phyloP scores from a whole-genome alignment of 768 basidiomycete species.

The Amanita exitialis region DNA sequence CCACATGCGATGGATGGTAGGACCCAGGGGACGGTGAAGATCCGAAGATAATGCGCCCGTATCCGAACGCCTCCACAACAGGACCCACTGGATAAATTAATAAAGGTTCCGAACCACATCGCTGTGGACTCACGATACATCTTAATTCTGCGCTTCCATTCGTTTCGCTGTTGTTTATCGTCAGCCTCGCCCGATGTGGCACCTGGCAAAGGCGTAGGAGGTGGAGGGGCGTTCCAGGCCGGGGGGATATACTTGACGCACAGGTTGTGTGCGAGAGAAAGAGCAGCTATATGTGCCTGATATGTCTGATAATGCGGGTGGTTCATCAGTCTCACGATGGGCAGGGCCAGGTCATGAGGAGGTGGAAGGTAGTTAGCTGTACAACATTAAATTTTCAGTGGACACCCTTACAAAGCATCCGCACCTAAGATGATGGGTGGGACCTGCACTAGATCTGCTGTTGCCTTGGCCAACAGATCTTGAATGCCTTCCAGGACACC shows the following conservation, averaged over 20 bases:
- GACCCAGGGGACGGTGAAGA: conserved; percentile 55
- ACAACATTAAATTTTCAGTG: not conserved
- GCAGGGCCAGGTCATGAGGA: conserved; percentile 57
- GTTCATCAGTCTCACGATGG: conserved; percentile 72
- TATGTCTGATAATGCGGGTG: conserved; percentile 67
- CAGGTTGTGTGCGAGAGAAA: conserved; percentile 67
- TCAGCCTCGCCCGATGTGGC: conserved; percentile 25
- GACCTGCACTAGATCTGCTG: conserved; percentile 29
- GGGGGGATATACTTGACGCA: conserved; percentile 74
- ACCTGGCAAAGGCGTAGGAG: conserved; percentile 31
- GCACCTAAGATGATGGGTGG: conserved; percentile 62
- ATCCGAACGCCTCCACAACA: conserved; percentile 79
- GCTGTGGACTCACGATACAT: conserved; percentile 62
- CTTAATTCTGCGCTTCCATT: conserved; percentile 69
- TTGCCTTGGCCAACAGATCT: conserved; percentile 60
- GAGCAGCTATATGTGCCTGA: conserved; percentile 58
- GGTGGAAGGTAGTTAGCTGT: conserved; percentile 76
- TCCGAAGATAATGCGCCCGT: conserved; percentile 74
- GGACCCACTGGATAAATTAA: conserved; percentile 49
- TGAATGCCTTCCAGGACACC: conserved; percentile 54
- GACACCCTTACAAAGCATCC: conserved; percentile 13
- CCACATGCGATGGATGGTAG: conserved; percentile 36
- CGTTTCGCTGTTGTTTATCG: conserved; percentile 39
- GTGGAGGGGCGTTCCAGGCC: conserved; percentile 54
- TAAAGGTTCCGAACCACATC: conserved; percentile 1